Base-by-base conservation (phyloP, 805 yeast species). In the Kodamaea sagamina region DNA sequence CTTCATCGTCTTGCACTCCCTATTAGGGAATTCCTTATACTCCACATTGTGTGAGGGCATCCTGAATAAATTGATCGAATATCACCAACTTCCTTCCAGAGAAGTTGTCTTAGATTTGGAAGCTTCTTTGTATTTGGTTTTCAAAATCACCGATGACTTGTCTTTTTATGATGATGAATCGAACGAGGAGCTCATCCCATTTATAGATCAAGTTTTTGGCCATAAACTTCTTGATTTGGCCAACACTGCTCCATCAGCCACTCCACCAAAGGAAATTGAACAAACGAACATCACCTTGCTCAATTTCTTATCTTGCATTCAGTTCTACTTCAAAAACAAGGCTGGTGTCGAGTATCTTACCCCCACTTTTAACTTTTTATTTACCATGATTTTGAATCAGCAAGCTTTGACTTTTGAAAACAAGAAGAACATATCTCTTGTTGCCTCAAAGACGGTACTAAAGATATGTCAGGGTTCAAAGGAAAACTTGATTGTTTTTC, bases 1-100 rank as follows among this genome's bases (percentile, higher is more conserved):
- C 28, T 78, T 87, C 49, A 93, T 89, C 42, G 70, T 79, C 0
- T 62, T 84, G 1, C 87, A 84, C 67, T 78, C 89, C 0, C 68
- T 86, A 4, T 69, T 88, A 27, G 87, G 86, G 28, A 42, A 21
- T 0, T 64, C 72, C 1, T 59, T 87, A 27, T 78, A 77, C 49
- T 65, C 67, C 4, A 68, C 62, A 15, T 58, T 86, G 21, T 51
- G 68, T 1, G 52, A 56, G 6, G 67, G 67, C 25, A 60, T 78
- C 1, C 44, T 61, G 4, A 43, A 51, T 1, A 57, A 58, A 25
- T 40, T 65, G 9, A 27, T 36, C 17, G 45, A 45, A 39, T 25
- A 24, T n/a, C 25, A 39, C 17, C 12, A 10, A 9, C 21, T 28
- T 4, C 16, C 44, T 2, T 28, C 42, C 4, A 9, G 11, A 7